phyloP scores from a whole-genome alignment of 2,329 filamentous ascomycete genomes.

The Massarina eburnea region DNA sequence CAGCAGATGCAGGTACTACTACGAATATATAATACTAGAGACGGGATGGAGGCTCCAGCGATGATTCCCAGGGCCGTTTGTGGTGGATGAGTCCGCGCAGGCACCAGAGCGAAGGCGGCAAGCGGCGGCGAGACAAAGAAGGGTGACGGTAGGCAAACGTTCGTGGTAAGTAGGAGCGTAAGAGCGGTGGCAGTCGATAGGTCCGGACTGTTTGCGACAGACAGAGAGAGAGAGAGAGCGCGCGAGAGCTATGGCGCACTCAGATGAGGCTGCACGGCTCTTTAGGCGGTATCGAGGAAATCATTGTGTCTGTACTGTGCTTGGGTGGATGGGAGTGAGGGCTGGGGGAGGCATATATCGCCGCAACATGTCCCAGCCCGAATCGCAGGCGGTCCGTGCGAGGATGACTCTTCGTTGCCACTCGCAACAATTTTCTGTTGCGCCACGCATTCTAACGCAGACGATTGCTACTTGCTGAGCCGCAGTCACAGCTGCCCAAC shows the following conservation, averaged over 20 bases:
- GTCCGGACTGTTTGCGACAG: constrained; percentile 1
- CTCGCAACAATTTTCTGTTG: not conserved
- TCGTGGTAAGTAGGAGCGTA: not conserved
- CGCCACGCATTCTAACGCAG: not conserved
- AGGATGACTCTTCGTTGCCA: not conserved
- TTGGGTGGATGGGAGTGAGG: not conserved
- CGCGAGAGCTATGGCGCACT: constrained; percentile 8
- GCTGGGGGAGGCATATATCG: not conserved
- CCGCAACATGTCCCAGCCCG: not conserved
- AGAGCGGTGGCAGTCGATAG: constrained; percentile 5
- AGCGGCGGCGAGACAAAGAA: constrained; percentile 6
- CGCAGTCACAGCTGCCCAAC: not conserved
- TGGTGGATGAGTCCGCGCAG: constrained; percentile 7
- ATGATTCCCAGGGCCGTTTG: not conserved
- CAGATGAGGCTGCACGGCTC: constrained; percentile 29
- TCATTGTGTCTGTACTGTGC: constrained; percentile 25
- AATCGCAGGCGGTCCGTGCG: not conserved
- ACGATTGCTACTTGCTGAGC: not conserved
- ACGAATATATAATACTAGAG: constrained; percentile 6
- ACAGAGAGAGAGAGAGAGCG: too few relatives aligned
- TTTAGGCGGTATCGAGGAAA: constrained; percentile 34
- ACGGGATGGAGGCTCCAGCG: not conserved
- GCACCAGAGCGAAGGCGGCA: constrained; percentile 9
- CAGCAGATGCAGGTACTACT: constrained; percentile 21
- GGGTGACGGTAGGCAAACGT: constrained; percentile 8